Evolutionary conservation across 2,329 filamentous ascomycete species (phyloP).

Genomic region (Penicillium sp.): DNA sequence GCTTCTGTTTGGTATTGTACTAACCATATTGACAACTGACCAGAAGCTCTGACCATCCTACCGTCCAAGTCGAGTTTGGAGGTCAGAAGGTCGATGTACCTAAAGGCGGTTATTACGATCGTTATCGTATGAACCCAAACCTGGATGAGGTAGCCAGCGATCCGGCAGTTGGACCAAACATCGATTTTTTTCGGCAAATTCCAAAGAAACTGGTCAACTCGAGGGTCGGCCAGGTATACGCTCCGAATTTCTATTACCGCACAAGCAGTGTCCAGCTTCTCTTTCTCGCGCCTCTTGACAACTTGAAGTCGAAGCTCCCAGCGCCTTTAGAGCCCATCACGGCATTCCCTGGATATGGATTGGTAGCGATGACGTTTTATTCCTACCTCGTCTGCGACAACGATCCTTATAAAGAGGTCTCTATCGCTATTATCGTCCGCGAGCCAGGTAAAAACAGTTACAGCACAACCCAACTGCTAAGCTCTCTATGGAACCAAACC

Average conservation of each 20-base stretch:
- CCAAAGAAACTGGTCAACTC: constrained; percentile 19
- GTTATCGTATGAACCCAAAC: constrained; percentile 21
- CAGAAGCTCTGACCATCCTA: background rate
- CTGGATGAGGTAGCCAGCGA: constrained; percentile 17
- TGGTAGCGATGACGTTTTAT: constrained; percentile 18
- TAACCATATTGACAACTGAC: background rate
- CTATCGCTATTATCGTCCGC: constrained; percentile 17
- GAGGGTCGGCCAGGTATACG: constrained; percentile 17
- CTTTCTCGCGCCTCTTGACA: constrained; percentile 12
- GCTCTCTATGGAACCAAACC: constrained; percentile 18
- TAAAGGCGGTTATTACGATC: constrained; percentile 8
- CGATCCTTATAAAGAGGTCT: constrained; percentile 21
- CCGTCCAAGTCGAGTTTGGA: background rate
- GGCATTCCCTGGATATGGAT: constrained; percentile 15
- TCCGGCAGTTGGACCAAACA: constrained; percentile 11
- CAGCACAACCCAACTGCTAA: constrained; percentile 16
- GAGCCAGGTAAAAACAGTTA: constrained; percentile 17
- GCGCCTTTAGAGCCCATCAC: constrained; percentile 19
- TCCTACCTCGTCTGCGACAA: constrained; percentile 20
- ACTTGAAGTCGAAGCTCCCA: constrained; percentile 15
- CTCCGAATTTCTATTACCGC: constrained; percentile 20
- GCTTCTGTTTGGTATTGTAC: background rate
- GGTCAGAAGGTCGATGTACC: background rate
- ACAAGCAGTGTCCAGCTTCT: constrained; percentile 17
- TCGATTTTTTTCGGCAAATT: constrained; percentile 12